Evolutionary conservation across 208 protist genomes (phyloP).

Genomic region (Trypanosoma platydactyli): DNA sequence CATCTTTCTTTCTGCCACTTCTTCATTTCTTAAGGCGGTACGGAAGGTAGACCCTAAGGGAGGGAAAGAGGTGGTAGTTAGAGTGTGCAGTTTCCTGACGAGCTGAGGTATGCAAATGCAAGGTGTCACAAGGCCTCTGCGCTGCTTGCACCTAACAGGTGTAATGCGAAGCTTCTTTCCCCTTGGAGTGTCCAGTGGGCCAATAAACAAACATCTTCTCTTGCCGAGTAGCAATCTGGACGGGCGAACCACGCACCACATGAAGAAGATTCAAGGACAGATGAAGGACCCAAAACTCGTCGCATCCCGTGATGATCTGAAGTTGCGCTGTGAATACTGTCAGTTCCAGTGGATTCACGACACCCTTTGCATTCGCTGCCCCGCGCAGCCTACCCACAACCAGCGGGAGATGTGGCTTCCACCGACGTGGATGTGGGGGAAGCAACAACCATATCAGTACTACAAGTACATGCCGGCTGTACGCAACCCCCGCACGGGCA

Average conservation of each 20-base stretch:
- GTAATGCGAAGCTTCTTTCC: constrained; percentile 69
- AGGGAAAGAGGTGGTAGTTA: no score
- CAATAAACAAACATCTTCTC: constrained; percentile 65
- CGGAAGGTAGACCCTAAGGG: no score
- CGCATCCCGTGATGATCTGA: constrained; percentile 54
- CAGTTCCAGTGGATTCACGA: constrained; percentile 79
- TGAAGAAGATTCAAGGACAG: constrained; percentile 60
- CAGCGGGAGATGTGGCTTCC: constrained; percentile 86
- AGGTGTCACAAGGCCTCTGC: constrained; percentile 17
- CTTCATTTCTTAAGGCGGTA: no score
- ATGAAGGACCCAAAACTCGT: constrained; percentile 63
- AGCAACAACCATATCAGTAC: constrained; percentile 84
- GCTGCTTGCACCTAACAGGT: constrained; percentile 8
- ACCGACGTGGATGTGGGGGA: constrained; percentile 86
- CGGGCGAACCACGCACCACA: constrained; percentile 50
- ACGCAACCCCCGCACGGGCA: constrained; percentile 72
- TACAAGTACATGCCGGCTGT: constrained; percentile 82
- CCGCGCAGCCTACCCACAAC: constrained; percentile 68
- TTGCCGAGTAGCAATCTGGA: constrained; percentile 68
- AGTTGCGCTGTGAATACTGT: constrained; percentile 79
- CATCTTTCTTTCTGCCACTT: not conserved
- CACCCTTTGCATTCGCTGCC: constrained; percentile 75
- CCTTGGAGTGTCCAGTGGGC: constrained; percentile 60
- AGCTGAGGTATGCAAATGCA: not conserved
- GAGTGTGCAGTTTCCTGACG: no score